Conservation (phyloP, 306 rosid genomes). For the Prunus mongolica region DNA sequence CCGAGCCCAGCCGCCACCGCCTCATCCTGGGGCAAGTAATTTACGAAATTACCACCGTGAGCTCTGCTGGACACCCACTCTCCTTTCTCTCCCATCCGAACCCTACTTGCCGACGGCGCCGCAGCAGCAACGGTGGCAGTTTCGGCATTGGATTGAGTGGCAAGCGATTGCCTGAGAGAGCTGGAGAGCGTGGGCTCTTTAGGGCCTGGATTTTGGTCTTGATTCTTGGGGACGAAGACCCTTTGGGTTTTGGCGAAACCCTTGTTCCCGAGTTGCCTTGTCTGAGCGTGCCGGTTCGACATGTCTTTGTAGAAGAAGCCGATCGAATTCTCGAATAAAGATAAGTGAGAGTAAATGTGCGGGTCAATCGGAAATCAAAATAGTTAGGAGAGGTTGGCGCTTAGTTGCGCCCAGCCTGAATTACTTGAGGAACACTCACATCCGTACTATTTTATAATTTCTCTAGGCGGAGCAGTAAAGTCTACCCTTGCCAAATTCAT, state of each 20-base stretch:
- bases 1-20: conserved; percentile 89
- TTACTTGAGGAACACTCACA: no score
- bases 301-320: conserved; percentile 12
- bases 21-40: conserved; percentile 89
- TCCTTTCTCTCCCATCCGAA: conserved; percentile 37
- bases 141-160: conserved; percentile 34
- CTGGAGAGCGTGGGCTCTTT: conserved; percentile 46
- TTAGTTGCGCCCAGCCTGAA: no score
- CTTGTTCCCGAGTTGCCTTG: conserved; percentile 44
- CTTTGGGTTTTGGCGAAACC: conserved; percentile 48
- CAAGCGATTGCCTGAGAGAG: conserved; percentile 52
- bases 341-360: not conserved
- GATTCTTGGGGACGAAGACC: conserved; percentile 62
- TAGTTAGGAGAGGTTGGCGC: not conserved
- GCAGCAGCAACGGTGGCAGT: conserved; percentile 8
- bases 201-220: conserved; percentile 34
- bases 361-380: not conserved
- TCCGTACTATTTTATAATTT: no score
- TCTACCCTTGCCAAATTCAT: no score
- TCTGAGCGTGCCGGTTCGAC: conserved; percentile 48
- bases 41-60: conserved; percentile 58
- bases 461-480: no score
- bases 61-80: conserved; percentile 39
- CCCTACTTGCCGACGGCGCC: conserved; percentile 24
- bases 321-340: not conserved